Evolutionary conservation across 768 basidiomycete species (phyloP), one percentile per base, ranked within the genome.

Genomic region (Daedaleopsis nitida): DNA sequence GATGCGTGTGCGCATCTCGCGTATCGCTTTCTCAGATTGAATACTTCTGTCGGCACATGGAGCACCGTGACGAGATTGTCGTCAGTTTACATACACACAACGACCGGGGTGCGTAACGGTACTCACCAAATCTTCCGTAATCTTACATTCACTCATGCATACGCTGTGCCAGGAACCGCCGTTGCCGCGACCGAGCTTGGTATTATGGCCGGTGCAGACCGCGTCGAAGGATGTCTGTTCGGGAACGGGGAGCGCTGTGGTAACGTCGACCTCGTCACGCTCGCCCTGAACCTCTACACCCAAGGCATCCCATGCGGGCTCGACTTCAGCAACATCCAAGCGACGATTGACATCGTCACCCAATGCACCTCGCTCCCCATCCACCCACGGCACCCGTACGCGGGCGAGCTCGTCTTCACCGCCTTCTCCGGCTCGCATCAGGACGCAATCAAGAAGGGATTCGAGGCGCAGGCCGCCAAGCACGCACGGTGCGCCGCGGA

Each of bases 361-460:
- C 86, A 92, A 73, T 98, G 97, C 80, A 98, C 95, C 70, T 94
- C 96, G 73, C 84, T 99, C 14, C 95, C 95, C 17, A 83, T 98
- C 24, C 97, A 96, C 72, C 94, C 95, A 24, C 85, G 96, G 45
- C 92, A 97, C 70, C 97, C 96, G 2, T 99, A 97, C 67, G 96
- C 94, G 1, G 97, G 96, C 64, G 97, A 98, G 72, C 85, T 99
- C 39, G 96, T 98, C 57, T 98, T 93, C 75, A 96, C 96, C 24
- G 96, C 96, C 8, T 99, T 98, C 81, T 96, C 94, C 62, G 96
- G 97, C 34, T 94, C 92, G 23, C 96, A 99, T 74, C 94, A 96
- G 75, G 96, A 98, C 69, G 96, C 97, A n/a, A 92, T 99, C 81
- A 99, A 99, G 79, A 99, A 98, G 78, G 96, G 96, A 27, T 96